Evolutionary conservation across 2,329 filamentous ascomycete genomes (phyloP), one percentile per base, ranked within the genome.

Genomic region (Arachnomyces sp.): DNA sequence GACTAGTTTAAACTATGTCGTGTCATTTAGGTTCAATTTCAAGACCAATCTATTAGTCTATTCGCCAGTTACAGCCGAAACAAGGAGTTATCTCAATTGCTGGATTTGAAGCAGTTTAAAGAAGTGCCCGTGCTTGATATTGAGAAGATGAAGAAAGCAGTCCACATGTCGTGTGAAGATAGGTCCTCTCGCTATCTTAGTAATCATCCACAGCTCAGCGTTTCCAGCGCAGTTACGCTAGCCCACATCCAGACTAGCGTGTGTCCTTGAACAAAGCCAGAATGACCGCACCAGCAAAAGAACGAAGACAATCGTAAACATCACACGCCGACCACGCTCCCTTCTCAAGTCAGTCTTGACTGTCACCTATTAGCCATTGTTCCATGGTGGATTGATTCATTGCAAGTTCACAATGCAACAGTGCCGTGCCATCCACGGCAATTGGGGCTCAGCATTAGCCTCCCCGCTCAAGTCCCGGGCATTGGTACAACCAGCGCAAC

Each of bases 391-490:
- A 43, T 39, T 42, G 49, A n/a, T n/a, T n/a, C n/a, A 39, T 43
- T 45, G 49, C 50, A 53, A 45, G 58, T 57, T 59, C 56, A 59
- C 59, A 53, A 68, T 68, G 65, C 64, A 68, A 52, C 66, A 65
- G 59, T 63, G 59, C 53, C 60, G 61, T 57, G 58, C 60, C 49
- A 58, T 61, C 50, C 60, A 65, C 53, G 58, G 62, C 55, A 59
- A 57, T 52, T 50, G 64, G 41, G 60, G 60, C 49, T 56, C 60
- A 40, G 56, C 57, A 41, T 58, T 63, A 40, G 52, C 49, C 54
- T 54, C 60, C 52, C 56, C 52, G 55, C 59, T 46, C 40, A 40
- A 42, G 36, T 28, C 46, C 28, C 36, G 39, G 28, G 33, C 41
- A 40, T 55, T 58, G 41, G 50, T 63, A 33, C 60, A 63, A 54